A percentile compares a stretch with the other conserved stretches of the same genome.
phyloP scores from a whole-genome alignment of 106 monocot genomes.

The Cymbidium sinense region DNA sequence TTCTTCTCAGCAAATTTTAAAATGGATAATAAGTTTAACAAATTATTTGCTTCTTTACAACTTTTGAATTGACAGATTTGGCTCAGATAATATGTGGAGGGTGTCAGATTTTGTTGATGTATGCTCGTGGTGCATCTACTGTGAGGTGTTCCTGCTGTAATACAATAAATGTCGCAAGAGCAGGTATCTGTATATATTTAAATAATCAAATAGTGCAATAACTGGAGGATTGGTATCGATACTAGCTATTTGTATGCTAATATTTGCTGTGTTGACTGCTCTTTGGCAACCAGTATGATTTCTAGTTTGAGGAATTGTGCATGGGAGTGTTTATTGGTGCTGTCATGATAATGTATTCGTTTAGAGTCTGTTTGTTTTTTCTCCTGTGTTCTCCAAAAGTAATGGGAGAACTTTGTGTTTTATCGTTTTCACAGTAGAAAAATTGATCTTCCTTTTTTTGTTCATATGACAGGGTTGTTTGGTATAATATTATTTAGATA shows the following conservation, averaged over 20 bases:
- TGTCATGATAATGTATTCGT: too few relatives aligned
- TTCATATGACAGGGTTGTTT: too few relatives aligned
- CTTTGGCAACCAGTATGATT: too few relatives aligned
- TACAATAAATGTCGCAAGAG: constrained; percentile 13
- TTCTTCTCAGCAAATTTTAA: not conserved
- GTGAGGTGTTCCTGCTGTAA: constrained; percentile 17
- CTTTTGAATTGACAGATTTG: constrained; percentile 4
- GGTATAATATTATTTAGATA: too few relatives aligned
- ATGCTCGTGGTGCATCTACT: constrained; percentile 13
- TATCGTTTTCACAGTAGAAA: too few relatives aligned
- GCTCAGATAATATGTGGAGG: constrained; percentile 13
- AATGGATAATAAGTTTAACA: not conserved
- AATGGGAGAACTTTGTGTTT: too few relatives aligned
- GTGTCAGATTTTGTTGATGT: constrained; percentile 7
- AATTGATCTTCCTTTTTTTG: too few relatives aligned
- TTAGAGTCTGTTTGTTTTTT: too few relatives aligned
- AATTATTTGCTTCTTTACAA: not conserved
- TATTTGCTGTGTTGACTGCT: too few relatives aligned
- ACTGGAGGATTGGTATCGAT: not conserved
- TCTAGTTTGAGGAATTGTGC: too few relatives aligned
- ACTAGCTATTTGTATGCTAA: not conserved
- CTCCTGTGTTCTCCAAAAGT: too few relatives aligned
- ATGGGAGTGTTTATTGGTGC: too few relatives aligned
- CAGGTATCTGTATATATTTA: constrained; percentile 1
- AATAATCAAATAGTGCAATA: not conserved